A percentile compares a stretch with the other conserved stretches of the same genome.
These are phyloP conservation scores for Kokia cookei DNA, from an alignment of 441 rosid species.

Conservation along the genomic window DNA sequence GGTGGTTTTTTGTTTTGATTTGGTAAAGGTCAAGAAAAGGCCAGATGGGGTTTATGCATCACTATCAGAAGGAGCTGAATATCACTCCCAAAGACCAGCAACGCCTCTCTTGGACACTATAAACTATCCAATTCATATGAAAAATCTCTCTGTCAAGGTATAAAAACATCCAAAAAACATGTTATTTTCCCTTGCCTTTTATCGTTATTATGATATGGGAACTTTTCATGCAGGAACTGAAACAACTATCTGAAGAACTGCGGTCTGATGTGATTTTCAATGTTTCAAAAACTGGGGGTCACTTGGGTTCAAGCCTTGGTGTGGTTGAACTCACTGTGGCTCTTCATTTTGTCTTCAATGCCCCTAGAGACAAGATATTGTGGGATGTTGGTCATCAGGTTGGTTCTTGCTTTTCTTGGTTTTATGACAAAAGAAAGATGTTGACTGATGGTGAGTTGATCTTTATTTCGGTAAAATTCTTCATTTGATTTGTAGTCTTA, in stretches of 20 bases:
- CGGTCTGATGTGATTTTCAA: constrained; percentile 83
- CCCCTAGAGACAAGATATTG: constrained; percentile 78
- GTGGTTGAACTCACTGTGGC: constrained; percentile 95
- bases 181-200: neutral
- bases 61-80: constrained; percentile 69
- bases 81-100: constrained; percentile 67
- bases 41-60: constrained; percentile 53
- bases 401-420: neutral
- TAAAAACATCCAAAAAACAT: neutral
- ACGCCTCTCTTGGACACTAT: constrained; percentile 91
- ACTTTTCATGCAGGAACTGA: constrained; percentile 50
- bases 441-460: neutral
- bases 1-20: constrained; percentile 21
- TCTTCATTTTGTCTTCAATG: constrained; percentile 81
- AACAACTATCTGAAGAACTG: constrained; percentile 82
- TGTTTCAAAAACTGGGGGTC: constrained; percentile 92
- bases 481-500: constrained; percentile 45
- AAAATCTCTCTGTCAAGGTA: constrained; percentile 83
- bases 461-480: neutral
- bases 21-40: constrained; percentile 48
- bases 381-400: constrained; percentile 99
- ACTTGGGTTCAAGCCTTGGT: constrained; percentile 91
- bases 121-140: constrained; percentile 92
- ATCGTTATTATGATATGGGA: neutral
- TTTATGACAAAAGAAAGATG: neutral